phyloP scores from a whole-genome alignment of 768 basidiomycete genomes.

The Kwoniella sp. region DNA sequence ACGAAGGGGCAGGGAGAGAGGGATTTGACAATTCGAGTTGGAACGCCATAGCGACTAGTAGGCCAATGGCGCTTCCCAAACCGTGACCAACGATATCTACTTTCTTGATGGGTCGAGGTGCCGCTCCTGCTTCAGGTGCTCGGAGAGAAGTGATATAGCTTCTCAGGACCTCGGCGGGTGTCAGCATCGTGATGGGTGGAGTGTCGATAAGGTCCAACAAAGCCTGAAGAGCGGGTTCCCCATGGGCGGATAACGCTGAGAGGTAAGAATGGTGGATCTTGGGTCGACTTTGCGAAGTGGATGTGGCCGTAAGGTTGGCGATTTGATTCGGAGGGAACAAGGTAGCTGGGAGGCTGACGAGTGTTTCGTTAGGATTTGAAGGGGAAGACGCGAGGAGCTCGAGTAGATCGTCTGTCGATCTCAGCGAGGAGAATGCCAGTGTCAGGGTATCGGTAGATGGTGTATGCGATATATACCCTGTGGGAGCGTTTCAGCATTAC shows the following conservation, averaged over 20 bases:
- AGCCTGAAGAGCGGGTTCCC: slow-evolving; percentile 30
- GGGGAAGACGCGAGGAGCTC: slow-evolving; percentile 36
- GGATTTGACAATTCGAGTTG: slow-evolving; percentile 26
- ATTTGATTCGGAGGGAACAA: slow-evolving; percentile 36
- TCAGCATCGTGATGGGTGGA: slow-evolving; percentile 22
- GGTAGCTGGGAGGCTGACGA: slow-evolving; percentile 34
- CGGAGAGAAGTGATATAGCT: slow-evolving; percentile 19
- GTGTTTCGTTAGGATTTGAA: slow-evolving; percentile 3
- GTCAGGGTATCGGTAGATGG: slow-evolving; percentile 48
- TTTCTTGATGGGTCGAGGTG: slow-evolving; percentile 23
- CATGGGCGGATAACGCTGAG: slow-evolving; percentile 31
- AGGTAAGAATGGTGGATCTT: slow-evolving; percentile 37
- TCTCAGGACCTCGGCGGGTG: slow-evolving; percentile 20
- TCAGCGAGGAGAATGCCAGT: slow-evolving; percentile 43
- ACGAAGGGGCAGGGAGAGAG: neutral
- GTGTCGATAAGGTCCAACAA: slow-evolving; percentile 36
- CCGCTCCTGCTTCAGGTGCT: neutral
- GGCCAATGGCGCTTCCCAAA: slow-evolving; percentile 38
- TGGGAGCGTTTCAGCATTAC: neutral
- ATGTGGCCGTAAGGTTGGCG: neutral
- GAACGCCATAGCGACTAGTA: slow-evolving; percentile 40
- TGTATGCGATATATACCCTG: slow-evolving; percentile 51
- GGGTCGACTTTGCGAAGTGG: neutral
- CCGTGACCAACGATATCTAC: slow-evolving; percentile 50
- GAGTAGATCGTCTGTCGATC: slow-evolving; percentile 35